A percentile compares a stretch with the other conserved stretches of the same genome.
Conservation (phyloP, 495 filamentous ascomycete species). For the Chaetomium tenue region DNA sequence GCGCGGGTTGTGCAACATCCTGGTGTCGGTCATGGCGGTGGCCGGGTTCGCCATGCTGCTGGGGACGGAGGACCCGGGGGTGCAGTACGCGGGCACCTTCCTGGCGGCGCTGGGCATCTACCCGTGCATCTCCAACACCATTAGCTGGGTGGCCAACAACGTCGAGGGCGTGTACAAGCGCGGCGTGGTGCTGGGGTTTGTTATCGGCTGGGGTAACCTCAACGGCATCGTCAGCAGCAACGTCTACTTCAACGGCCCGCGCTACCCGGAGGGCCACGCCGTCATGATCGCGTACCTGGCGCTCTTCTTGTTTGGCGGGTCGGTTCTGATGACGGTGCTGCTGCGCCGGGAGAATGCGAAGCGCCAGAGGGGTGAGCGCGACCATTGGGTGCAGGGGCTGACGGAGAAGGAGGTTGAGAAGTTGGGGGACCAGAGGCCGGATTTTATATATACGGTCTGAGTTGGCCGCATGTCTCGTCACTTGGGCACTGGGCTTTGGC, state of each 20-base stretch:
- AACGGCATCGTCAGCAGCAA: slow-evolving; percentile 83
- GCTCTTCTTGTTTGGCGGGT: slow-evolving; percentile 51
- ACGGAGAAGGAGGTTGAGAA: slow-evolving; percentile 56
- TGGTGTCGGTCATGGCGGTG: slow-evolving; percentile 66
- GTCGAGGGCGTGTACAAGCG: slow-evolving; percentile 90
- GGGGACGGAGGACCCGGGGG: slow-evolving; percentile 54
- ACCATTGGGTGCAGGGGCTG: slow-evolving; percentile 64
- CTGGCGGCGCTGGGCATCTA: slow-evolving; percentile 89
- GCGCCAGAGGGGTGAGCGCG: slow-evolving; percentile 61
- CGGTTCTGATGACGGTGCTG: slow-evolving; percentile 62
- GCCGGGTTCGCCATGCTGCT: slow-evolving; percentile 79
- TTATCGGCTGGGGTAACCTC: slow-evolving; percentile 91
- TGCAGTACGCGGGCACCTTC: slow-evolving; percentile 82
- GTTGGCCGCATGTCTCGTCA: not conserved
- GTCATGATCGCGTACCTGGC: slow-evolving; percentile 52
- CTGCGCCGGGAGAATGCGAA: slow-evolving; percentile 64
- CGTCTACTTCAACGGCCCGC: slow-evolving; percentile 53
- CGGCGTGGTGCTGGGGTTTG: slow-evolving; percentile 79
- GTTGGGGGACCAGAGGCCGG: slow-evolving; percentile 70
- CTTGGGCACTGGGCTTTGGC: not conserved
- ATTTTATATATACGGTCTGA: slow-evolving; percentile 69
- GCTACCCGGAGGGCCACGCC: slow-evolving; percentile 48
- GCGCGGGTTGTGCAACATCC: slow-evolving; percentile 81
- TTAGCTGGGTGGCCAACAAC: slow-evolving; percentile 88
- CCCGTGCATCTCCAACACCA: slow-evolving; percentile 86